A percentile compares a stretch with the other conserved stretches of the same genome.
These are phyloP conservation scores for Phaeosphaeriaceae sp. DNA, from an alignment of 2,329 filamentous ascomycete species.

Conservation along the genomic window DNA sequence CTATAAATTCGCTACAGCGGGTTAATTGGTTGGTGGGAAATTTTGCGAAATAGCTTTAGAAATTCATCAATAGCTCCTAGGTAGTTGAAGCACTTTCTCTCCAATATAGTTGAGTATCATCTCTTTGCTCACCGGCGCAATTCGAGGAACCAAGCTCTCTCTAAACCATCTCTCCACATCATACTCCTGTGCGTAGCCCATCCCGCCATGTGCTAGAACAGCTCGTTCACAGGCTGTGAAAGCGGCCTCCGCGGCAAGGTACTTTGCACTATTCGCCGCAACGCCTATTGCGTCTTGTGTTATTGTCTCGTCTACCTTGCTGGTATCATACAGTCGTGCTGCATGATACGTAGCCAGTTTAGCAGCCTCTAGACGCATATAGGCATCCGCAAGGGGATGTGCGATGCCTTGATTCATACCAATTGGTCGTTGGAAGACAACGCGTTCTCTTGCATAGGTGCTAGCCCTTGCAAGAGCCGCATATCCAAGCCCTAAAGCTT, in stretches of 20 bases:
- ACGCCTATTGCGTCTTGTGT: conserved; percentile 55
- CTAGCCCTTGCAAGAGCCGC: conserved; percentile 58
- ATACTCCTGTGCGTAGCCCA: conserved; percentile 69
- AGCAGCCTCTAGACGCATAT: conserved; percentile 67
- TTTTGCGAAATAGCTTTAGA: too few relatives aligned
- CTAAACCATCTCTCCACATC: conserved; percentile 67
- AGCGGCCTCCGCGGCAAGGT: conserved; percentile 65
- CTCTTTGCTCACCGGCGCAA: conserved; percentile 67
- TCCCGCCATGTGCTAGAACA: conserved; percentile 64
- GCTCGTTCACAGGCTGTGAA: conserved; percentile 66
- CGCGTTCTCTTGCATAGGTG: conserved; percentile 56
- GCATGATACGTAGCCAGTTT: conserved; percentile 68
- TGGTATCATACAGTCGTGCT: conserved; percentile 63
- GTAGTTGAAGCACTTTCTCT: conserved; percentile 71
- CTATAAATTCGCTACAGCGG: too few relatives aligned
- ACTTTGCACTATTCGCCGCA: conserved; percentile 64
- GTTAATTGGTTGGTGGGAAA: too few relatives aligned
- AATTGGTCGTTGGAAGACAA: conserved; percentile 64
- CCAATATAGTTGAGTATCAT: conserved; percentile 79
- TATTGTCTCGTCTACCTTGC: conserved; percentile 28
- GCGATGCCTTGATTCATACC: conserved; percentile 66
- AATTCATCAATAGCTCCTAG: conserved; percentile 65
- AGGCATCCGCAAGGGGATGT: conserved; percentile 64
- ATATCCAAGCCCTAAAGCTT: conserved; percentile 81
- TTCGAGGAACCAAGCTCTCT: conserved; percentile 64